A percentile compares a stretch with the other conserved stretches of the same genome.
phyloP scores from a whole-genome alignment of 495 filamentous ascomycete genomes.

The Aspergillus nidulans region DNA sequence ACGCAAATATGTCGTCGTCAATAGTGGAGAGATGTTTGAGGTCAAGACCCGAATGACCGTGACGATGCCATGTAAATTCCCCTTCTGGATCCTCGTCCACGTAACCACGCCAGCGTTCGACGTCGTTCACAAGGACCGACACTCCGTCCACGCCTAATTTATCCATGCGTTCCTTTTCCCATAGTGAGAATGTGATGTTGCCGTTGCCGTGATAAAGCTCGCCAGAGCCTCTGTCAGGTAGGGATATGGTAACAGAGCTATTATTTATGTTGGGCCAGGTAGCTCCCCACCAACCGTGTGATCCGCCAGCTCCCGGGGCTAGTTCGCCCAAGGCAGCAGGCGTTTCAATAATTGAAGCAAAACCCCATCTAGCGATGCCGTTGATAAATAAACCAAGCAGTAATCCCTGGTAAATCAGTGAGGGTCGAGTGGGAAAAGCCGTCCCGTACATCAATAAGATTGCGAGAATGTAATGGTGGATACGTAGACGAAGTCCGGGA shows the following conservation, averaged over 20 bases:
- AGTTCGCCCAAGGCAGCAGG: slow-evolving; percentile 55
- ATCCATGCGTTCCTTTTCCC: slow-evolving; percentile 38
- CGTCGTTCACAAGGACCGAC: slow-evolving; percentile 89
- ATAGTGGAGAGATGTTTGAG: slow-evolving; percentile 23
- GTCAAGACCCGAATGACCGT: slow-evolving; percentile 40
- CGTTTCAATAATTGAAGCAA: slow-evolving; percentile 86
- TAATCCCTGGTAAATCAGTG: slow-evolving; percentile 80
- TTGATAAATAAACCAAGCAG: slow-evolving; percentile 88
- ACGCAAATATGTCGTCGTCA: slow-evolving; percentile 8
- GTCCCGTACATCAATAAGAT: slow-evolving; percentile 81
- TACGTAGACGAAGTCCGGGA: slow-evolving; percentile 78
- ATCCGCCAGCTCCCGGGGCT: slow-evolving; percentile 28
- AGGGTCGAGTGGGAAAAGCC: slow-evolving; percentile 72
- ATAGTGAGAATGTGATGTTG: slow-evolving; percentile 57
- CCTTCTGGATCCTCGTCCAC: slow-evolving; percentile 42
- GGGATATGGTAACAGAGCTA: slow-evolving; percentile 48
- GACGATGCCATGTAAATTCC: slow-evolving; percentile 45
- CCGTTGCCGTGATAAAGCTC: slow-evolving; percentile 36
- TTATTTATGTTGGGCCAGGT: slow-evolving; percentile 59
- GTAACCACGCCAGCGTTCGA: slow-evolving; percentile 73
- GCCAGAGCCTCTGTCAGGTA: slow-evolving; percentile 28
- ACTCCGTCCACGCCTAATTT: slow-evolving; percentile 78
- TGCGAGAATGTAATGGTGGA: slow-evolving; percentile 93
- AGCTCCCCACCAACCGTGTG: slow-evolving; percentile 55
- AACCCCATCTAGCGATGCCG: slow-evolving; percentile 89